Evolutionary conservation across 768 basidiomycete genomes (phyloP).

Genomic region (Naganishia friedmannii): DNA sequence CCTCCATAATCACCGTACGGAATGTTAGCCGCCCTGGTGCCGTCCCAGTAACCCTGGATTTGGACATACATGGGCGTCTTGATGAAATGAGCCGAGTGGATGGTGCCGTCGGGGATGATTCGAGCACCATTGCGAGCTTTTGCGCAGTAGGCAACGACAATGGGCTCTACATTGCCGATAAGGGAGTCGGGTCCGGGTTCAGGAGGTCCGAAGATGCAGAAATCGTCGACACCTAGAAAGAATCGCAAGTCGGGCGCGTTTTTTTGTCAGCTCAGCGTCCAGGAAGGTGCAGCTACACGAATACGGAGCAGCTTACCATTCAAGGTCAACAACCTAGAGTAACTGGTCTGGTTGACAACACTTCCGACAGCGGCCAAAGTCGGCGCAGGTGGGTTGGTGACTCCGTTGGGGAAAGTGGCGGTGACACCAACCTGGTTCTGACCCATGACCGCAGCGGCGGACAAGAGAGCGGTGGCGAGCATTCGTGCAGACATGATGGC

Average conservation of each 20-base stretch:
- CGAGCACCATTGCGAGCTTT: conserved; percentile 56
- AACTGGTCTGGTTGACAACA: conserved; percentile 50
- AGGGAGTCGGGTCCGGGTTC: conserved; percentile 26
- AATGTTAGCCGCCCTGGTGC: conserved; percentile 56
- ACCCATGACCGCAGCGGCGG: conserved; percentile 17
- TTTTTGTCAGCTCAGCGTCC: too few relatives aligned
- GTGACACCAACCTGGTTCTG: conserved; percentile 35
- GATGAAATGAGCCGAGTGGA: conserved; percentile 48
- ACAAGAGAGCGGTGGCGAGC: conserved; percentile 12
- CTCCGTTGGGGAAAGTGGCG: conserved; percentile 42
- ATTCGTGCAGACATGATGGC: conserved; percentile 7
- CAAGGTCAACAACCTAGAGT: conserved; percentile 47
- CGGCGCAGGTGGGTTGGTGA: conserved; percentile 47
- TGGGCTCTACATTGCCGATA: conserved; percentile 30
- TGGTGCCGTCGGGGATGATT: conserved; percentile 55
- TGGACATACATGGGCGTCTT: conserved; percentile 19
- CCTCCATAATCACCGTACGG: conserved; percentile 43
- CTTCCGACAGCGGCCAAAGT: conserved; percentile 40
- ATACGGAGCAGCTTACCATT: conserved; percentile 36
- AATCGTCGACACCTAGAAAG: conserved; percentile 45
- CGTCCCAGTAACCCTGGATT: conserved; percentile 48
- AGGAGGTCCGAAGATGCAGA: conserved; percentile 34
- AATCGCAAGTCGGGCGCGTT: too few relatives aligned
- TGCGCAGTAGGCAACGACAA: conserved; percentile 31
- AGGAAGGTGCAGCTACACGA: background rate